Evolutionary conservation across 768 basidiomycete genomes (phyloP).

Genomic region (Leucocoprinus sp.): DNA sequence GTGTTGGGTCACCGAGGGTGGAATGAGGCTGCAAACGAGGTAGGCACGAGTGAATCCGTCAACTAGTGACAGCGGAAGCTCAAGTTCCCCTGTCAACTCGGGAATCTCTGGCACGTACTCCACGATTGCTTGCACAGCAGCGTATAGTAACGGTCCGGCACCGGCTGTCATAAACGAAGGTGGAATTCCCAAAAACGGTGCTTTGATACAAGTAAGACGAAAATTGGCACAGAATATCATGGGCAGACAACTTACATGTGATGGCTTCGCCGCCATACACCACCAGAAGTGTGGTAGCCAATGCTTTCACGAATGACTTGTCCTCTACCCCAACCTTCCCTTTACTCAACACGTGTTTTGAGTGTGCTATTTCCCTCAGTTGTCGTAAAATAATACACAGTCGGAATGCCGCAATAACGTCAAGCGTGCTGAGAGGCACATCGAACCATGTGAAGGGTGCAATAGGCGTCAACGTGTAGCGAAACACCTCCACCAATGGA

Average conservation of each 20-base stretch:
- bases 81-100: slow-evolving; percentile 40
- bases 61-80: slow-evolving; percentile 64
- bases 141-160: slow-evolving; percentile 54
- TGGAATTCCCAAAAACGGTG: slow-evolving; percentile 52
- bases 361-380: slow-evolving; percentile 42
- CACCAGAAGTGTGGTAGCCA: slow-evolving; percentile 50
- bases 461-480: slow-evolving; percentile 46
- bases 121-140: slow-evolving; percentile 50
- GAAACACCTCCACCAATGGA: slow-evolving; percentile 43
- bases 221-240: background rate
- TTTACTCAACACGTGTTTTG: slow-evolving; percentile 36
- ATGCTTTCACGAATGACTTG: slow-evolving; percentile 49
- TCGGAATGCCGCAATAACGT: slow-evolving; percentile 58
- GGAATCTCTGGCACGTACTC: slow-evolving; percentile 53
- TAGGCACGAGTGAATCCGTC: slow-evolving; percentile 77
- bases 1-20: slow-evolving; percentile 55
- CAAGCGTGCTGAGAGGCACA: slow-evolving; percentile 49
- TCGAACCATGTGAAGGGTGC: slow-evolving; percentile 66
- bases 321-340: slow-evolving; percentile 32
- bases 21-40: slow-evolving; percentile 71
- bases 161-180: slow-evolving; percentile 81
- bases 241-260: slow-evolving; percentile 36
- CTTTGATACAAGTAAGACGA: slow-evolving; percentile 27
- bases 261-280: slow-evolving; percentile 78
- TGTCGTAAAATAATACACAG: slow-evolving; percentile 66